Conservation (phyloP, 2,329 filamentous ascomycete species). For the Thelonectria blattea region DNA sequence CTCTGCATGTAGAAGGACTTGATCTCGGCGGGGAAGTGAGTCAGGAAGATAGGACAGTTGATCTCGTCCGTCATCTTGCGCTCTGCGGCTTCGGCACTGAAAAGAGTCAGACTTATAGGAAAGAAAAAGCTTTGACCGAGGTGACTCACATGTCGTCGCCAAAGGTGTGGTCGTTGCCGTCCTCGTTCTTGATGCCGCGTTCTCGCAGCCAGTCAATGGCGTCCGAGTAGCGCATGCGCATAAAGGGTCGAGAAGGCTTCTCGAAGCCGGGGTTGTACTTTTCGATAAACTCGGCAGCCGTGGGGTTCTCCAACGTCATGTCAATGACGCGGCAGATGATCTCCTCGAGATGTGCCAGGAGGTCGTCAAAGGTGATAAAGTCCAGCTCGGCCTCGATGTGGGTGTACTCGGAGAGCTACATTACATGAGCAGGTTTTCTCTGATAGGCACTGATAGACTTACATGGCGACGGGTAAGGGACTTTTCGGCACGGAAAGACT, state of each 20-base stretch:
- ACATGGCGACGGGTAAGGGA: slow-evolving; percentile 86
- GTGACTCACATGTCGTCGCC: slow-evolving; percentile 79
- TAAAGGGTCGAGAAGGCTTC: slow-evolving; percentile 82
- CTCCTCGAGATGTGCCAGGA: slow-evolving; percentile 85
- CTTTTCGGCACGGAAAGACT: slow-evolving; percentile 98
- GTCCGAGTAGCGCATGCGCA: slow-evolving; percentile 92
- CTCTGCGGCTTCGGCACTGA: slow-evolving; percentile 85
- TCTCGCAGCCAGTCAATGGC: slow-evolving; percentile 93
- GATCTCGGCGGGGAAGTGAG: slow-evolving; percentile 96
- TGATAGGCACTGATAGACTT: background rate
- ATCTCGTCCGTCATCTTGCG: slow-evolving; percentile 96
- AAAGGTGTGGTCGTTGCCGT: slow-evolving; percentile 86
- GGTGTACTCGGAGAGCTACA: slow-evolving; percentile 83
- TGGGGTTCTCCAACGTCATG: slow-evolving; percentile 73
- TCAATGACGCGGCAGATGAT: slow-evolving; percentile 88
- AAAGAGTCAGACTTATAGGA: background rate
- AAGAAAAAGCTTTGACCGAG: background rate
- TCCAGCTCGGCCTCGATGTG: slow-evolving; percentile 97
- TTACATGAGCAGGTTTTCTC: background rate
- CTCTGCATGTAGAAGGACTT: slow-evolving; percentile 99
- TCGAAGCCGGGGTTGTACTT: slow-evolving; percentile 91
- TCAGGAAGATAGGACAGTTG: slow-evolving; percentile 93
- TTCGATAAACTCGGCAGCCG: slow-evolving; percentile 75
- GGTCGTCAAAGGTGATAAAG: slow-evolving; percentile 90
- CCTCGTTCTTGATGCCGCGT: slow-evolving; percentile 91